Conservation (phyloP, 2,329 filamentous ascomycete species). For the Akanthomyces uredinophilus region DNA sequence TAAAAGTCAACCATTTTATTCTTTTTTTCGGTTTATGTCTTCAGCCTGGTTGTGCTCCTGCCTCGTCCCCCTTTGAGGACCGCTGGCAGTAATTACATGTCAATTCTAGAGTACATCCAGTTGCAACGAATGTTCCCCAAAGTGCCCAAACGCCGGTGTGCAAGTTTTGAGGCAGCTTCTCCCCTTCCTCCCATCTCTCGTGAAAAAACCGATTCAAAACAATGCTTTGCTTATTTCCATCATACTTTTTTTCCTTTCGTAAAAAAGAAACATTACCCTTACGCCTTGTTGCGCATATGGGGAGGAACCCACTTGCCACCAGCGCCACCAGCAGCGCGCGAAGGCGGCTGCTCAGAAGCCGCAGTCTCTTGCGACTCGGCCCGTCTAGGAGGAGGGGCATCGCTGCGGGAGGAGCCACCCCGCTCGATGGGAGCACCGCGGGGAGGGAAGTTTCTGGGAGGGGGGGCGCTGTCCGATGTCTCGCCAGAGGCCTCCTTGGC, state of each 20-base stretch:
- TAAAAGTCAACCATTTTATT: conserved; percentile 10
- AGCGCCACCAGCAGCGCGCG: conserved; percentile 37
- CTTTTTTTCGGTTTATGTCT: conserved; percentile 7
- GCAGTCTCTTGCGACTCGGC: conserved; percentile 35
- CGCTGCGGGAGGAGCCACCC: conserved; percentile 35
- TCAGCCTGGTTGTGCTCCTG: conserved; percentile 10
- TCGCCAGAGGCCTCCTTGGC: conserved; percentile 34
- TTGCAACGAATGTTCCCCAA: conserved; percentile 7
- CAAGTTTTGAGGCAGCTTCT: conserved; percentile 8
- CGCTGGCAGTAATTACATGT: conserved; percentile 9
- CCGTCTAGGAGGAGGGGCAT: conserved; percentile 1
- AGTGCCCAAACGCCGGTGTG: conserved; percentile 13
- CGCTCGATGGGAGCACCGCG: conserved; percentile 38
- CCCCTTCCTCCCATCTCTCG: background rate
- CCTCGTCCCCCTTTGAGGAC: background rate
- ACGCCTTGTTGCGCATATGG: conserved; percentile 33
- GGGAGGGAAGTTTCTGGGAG: conserved; percentile 33
- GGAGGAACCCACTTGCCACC: conserved; percentile 57
- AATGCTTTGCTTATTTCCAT: conserved; percentile 14
- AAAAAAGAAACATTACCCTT: background rate
- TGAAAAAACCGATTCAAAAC: conserved; percentile 7
- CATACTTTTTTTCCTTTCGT: background rate
- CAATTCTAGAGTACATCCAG: conserved; percentile 15
- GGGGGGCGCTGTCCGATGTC: conserved; percentile 38
- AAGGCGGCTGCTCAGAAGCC: conserved; percentile 46